These are phyloP conservation scores for Hygrophorus russula DNA, from an alignment of 768 basidiomycete species.

Conservation along the genomic window DNA sequence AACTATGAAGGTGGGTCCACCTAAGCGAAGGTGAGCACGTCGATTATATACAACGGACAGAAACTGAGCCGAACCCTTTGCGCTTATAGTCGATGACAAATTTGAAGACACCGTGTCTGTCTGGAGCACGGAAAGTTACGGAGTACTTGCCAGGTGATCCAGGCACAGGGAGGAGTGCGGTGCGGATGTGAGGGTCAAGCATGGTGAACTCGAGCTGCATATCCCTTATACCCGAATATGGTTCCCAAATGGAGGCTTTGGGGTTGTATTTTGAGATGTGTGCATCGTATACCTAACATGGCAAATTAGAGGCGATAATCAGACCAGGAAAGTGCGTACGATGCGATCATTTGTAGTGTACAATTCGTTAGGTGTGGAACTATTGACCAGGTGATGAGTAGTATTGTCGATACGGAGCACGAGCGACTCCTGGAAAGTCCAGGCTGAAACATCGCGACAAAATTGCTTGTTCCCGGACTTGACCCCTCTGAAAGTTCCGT, in stretches of 20 bases:
- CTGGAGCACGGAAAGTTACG: slow-evolving; percentile 82
- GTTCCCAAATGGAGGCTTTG: slow-evolving; percentile 47
- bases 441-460: slow-evolving; percentile 62
- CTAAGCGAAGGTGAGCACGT: slow-evolving; percentile 25
- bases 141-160: slow-evolving; percentile 59
- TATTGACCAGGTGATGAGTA: slow-evolving; percentile 62
- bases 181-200: slow-evolving; percentile 95
- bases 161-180: slow-evolving; percentile 48
- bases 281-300: slow-evolving; percentile 55
- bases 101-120: slow-evolving; percentile 97
- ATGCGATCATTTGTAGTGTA: slow-evolving; percentile 86
- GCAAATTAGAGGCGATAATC: not conserved
- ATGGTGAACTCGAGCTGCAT: slow-evolving; percentile 95
- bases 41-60: not conserved
- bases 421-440: slow-evolving; percentile 84
- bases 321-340: slow-evolving; percentile 28
- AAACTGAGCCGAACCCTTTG: slow-evolving; percentile 49
- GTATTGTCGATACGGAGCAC: slow-evolving; percentile 70
- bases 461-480: slow-evolving; percentile 71
- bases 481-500: slow-evolving; percentile 30
- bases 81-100: slow-evolving; percentile 88
- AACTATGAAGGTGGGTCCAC: slow-evolving; percentile 61
- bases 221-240: slow-evolving; percentile 63
- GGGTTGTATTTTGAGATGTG: slow-evolving; percentile 63
- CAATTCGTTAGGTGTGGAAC: slow-evolving; percentile 46